Evolutionary conservation across 805 yeast species (phyloP).

Genomic region (Zygosaccharomyces kombuchaensis): DNA sequence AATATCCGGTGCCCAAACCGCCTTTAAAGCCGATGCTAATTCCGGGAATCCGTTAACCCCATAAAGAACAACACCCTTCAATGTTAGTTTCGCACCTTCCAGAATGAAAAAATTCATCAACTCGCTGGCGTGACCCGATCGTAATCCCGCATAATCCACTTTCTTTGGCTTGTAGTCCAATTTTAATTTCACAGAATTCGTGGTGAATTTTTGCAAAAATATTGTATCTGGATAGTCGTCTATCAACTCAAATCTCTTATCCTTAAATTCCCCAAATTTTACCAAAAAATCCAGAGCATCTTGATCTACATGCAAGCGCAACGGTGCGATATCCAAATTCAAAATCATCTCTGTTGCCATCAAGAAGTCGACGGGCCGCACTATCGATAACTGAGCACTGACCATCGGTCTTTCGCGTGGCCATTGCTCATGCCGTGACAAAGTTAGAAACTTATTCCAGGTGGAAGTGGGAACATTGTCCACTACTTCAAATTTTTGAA

Average conservation of each 20-base stretch:
- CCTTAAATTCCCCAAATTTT: conserved; percentile 78
- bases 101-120: conserved; percentile 83
- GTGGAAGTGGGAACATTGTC: conserved; percentile 85
- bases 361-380: conserved; percentile 58
- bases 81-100: conserved; percentile 73
- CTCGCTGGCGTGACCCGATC: conserved; percentile 80
- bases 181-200: conserved; percentile 56
- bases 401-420: conserved; percentile 63
- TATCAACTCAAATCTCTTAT: conserved; percentile 58
- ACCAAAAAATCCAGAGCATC: conserved; percentile 83
- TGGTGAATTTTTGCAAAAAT: conserved; percentile 63
- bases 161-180: conserved; percentile 91
- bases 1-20: conserved; percentile 87
- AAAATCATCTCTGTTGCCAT: conserved; percentile 67
- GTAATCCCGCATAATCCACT: conserved; percentile 75
- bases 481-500: conserved; percentile 54
- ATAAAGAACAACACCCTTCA: conserved; percentile 58
- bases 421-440: conserved; percentile 62
- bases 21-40: conserved; percentile 51
- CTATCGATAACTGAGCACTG: conserved; percentile 46
- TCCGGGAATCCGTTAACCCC: conserved; percentile 75
- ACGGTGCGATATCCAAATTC: conserved; percentile 55
- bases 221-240: conserved; percentile 56
- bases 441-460: conserved; percentile 80
- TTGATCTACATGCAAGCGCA: conserved; percentile 84